These are phyloP conservation scores for Geotrichum reessii DNA, from an alignment of 1,139 yeast genomes.

Conservation along the genomic window DNA sequence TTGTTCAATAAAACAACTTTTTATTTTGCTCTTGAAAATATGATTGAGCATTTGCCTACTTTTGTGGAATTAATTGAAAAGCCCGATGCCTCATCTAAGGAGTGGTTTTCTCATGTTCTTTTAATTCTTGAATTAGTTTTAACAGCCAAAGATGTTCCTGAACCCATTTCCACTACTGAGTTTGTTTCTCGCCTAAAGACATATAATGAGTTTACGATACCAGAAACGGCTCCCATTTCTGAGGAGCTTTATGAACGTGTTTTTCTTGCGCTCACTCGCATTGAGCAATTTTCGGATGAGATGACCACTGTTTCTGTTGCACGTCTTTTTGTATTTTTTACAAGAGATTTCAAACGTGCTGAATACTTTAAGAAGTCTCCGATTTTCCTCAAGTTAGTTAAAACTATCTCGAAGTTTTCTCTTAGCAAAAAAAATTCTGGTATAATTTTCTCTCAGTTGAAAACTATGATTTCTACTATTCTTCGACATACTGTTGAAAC, in stretches of 20 bases:
- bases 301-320: conserved; percentile 49
- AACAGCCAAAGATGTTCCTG: conserved; percentile 23
- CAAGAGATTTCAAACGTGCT: conserved; percentile 44
- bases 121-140: conserved; percentile 31
- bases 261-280: conserved; percentile 42
- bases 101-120: conserved; percentile 35
- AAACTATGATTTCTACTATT: conserved; percentile 38
- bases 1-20: conserved; percentile 39
- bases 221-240: conserved; percentile 29
- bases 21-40: conserved; percentile 39
- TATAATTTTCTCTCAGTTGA: conserved; percentile 30
- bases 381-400: conserved; percentile 35
- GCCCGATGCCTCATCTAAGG: conserved; percentile 22
- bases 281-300: conserved; percentile 41
- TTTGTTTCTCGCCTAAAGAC: conserved; percentile 3
- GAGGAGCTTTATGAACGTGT: conserved; percentile 36
- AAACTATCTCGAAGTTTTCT: conserved; percentile 29
- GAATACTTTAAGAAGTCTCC: conserved; percentile 43
- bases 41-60: conserved; percentile 38
- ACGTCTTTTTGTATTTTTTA: conserved; percentile 49
- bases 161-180: conserved; percentile 13
- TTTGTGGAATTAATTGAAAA: conserved; percentile 25
- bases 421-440: conserved; percentile 7
- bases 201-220: conserved; percentile 5
- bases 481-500: conserved; percentile 70